Conservation (phyloP, 2,329 filamentous ascomycete species). For the Aspergillus sp. region DNA sequence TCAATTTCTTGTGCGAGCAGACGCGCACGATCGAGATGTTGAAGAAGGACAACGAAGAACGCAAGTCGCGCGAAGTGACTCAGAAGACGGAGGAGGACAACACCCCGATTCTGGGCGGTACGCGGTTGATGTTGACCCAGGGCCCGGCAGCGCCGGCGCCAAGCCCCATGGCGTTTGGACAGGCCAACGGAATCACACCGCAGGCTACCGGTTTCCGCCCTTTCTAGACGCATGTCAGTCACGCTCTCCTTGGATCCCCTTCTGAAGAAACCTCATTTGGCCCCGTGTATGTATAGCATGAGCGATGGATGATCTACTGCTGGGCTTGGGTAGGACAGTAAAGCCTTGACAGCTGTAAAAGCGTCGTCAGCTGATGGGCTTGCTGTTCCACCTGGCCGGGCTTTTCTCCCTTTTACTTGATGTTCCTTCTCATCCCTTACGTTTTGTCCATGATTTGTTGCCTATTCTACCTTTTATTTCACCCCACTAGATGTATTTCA, state of each 20-base stretch:
- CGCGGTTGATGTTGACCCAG: constrained; percentile 92
- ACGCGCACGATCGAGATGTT: constrained; percentile 79
- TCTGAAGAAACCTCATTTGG: constrained; percentile 9
- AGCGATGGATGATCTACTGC: constrained; percentile 30
- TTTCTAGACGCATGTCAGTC: constrained; percentile 45
- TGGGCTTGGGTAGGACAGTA: constrained; percentile 4
- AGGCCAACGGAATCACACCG: constrained; percentile 84
- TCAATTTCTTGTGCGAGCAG: constrained; percentile 94
- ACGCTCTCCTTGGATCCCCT: constrained; percentile 18
- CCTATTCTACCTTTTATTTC: constrained; percentile 15
- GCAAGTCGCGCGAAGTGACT: constrained; percentile 69
- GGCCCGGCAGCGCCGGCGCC: constrained; percentile 67
- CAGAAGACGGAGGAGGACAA: constrained; percentile 91
- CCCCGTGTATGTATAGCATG: constrained; percentile 37
- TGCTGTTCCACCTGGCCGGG: constrained; percentile 19
- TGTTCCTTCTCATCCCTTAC: constrained; percentile 14
- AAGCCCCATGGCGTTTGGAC: constrained; percentile 68
- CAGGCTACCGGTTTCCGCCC: constrained; percentile 77
- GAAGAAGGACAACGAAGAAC: constrained; percentile 94
- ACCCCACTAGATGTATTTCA: constrained; percentile 27
- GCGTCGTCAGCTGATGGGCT: not conserved
- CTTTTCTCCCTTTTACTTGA: constrained; percentile 17
- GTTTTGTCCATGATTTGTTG: constrained; percentile 14
- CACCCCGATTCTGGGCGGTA: constrained; percentile 86
- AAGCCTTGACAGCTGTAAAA: not conserved